Conservation (phyloP, 2,329 filamentous ascomycete genomes). For the Ophiostoma pallidulum region DNA sequence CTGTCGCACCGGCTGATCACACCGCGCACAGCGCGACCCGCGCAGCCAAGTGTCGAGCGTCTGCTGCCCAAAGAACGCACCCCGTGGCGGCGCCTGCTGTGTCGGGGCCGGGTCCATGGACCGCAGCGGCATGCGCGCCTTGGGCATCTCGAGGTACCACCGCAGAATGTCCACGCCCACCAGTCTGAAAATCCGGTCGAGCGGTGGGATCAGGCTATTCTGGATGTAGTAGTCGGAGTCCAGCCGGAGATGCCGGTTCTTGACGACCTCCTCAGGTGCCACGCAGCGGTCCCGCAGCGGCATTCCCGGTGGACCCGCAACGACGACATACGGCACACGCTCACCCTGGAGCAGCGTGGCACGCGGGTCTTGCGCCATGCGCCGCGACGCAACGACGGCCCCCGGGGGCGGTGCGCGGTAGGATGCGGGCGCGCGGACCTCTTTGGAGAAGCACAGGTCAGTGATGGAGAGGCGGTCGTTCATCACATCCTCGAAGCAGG, state of each 20-base stretch:
- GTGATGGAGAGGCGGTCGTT: slow-evolving; percentile 77
- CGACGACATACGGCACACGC: slow-evolving; percentile 86
- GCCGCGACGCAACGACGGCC: slow-evolving; percentile 75
- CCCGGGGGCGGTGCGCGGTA: slow-evolving; percentile 81
- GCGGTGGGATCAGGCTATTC: slow-evolving; percentile 88
- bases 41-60: slow-evolving; percentile 95
- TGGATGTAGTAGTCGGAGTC: slow-evolving; percentile 96
- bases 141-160: slow-evolving; percentile 97
- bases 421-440: slow-evolving; percentile 72
- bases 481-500: slow-evolving; percentile 90
- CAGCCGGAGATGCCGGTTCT: slow-evolving; percentile 61
- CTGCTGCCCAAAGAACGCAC: slow-evolving; percentile 38
- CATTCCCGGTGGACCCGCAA: slow-evolving; percentile 78
- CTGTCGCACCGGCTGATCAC: slow-evolving; percentile 44
- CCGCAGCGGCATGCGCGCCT: slow-evolving; percentile 53
- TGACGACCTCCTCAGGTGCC: slow-evolving; percentile 69
- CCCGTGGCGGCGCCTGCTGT: neutral
- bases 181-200: slow-evolving; percentile 94
- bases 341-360: slow-evolving; percentile 92
- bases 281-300: slow-evolving; percentile 84
- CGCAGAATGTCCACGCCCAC: slow-evolving; percentile 75
- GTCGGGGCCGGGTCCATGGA: slow-evolving; percentile 32
- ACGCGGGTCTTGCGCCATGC: slow-evolving; percentile 78
- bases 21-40: slow-evolving; percentile 69
- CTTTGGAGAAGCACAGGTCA: slow-evolving; percentile 85